Evolutionary conservation across 1,284 basidiomycete species (phyloP).

Genomic region (Schizophyllum amplum): DNA sequence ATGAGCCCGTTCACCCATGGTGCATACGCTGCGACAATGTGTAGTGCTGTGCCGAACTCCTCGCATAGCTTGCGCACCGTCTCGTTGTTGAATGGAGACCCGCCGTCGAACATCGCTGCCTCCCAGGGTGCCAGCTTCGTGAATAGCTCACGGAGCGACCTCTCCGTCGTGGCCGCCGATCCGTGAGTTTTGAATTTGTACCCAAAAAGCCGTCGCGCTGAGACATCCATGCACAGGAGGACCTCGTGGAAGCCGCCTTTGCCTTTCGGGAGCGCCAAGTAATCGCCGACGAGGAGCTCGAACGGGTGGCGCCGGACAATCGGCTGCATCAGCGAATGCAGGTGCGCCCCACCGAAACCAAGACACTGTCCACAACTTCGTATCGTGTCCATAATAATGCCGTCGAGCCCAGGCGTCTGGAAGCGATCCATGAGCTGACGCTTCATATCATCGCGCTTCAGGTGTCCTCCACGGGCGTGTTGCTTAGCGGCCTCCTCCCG

Average conservation of each 20-base stretch:
- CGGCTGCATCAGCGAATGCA: conserved; percentile 25
- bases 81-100: conserved; percentile 28
- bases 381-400: conserved; percentile 21
- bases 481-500: conserved; percentile 10
- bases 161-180: conserved; percentile 16
- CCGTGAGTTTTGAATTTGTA: conserved; percentile 6
- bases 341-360: conserved; percentile 18
- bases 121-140: conserved; percentile 18
- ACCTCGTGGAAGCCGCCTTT: conserved; percentile 20
- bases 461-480: conserved; percentile 22
- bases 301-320: conserved; percentile 27
- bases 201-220: conserved; percentile 5
- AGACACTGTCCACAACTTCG: conserved; percentile 21
- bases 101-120: conserved; percentile 30
- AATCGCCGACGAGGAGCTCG: conserved; percentile 25
- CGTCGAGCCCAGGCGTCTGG: conserved; percentile 22
- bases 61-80: conserved; percentile 23
- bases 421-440: conserved; percentile 18
- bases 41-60: conserved; percentile 13
- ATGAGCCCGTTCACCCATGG: conserved; percentile 20
- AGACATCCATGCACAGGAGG: conserved; percentile 7
- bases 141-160: conserved; percentile 17
- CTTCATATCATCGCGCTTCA: conserved; percentile 21
- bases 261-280: conserved; percentile 24
- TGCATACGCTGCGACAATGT: conserved; percentile 26